Evolutionary conservation across 139 green algal genomes (phyloP).

Genomic region (Chlamydomonas applanata): DNA sequence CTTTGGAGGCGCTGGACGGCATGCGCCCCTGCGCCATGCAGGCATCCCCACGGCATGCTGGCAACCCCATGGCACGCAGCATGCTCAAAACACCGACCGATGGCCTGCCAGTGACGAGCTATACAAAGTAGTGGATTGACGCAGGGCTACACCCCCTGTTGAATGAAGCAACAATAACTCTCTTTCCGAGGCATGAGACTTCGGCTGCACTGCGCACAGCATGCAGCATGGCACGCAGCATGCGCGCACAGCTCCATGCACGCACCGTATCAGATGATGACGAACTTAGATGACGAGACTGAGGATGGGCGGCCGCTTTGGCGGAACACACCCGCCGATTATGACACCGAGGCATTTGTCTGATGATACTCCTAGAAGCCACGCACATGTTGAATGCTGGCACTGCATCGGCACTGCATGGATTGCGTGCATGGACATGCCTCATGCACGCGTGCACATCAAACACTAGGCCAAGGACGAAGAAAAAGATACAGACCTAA

Average conservation of each 20-base stretch:
- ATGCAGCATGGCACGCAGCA: too few relatives aligned
- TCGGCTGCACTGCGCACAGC: not conserved
- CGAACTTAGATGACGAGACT: conserved; percentile 19
- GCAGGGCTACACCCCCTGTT: not conserved
- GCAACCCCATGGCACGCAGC: not conserved
- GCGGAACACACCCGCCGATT: conserved; percentile 2
- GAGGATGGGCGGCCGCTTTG: conserved; percentile 6
- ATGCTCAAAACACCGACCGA: not conserved
- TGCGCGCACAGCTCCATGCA: too few relatives aligned
- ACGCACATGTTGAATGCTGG: too few relatives aligned
- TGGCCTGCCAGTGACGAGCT: not conserved
- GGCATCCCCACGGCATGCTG: too few relatives aligned
- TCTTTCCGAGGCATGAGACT: conserved; percentile 6
- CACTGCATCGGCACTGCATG: too few relatives aligned
- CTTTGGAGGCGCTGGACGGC: too few relatives aligned
- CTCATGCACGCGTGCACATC: not conserved
- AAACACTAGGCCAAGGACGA: not conserved
- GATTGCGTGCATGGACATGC: not conserved
- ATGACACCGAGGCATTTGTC: conserved; percentile 18
- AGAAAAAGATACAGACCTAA: too few relatives aligned
- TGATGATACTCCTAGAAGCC: too few relatives aligned
- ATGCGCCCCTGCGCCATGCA: too few relatives aligned
- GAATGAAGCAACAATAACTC: conserved; percentile 5
- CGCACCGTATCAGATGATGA: conserved; percentile 6
- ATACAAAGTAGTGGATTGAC: conserved; percentile 23